Evolutionary conservation across 2,329 filamentous ascomycete genomes (phyloP).

Genomic region (Teratosphaeriaceae sp.): DNA sequence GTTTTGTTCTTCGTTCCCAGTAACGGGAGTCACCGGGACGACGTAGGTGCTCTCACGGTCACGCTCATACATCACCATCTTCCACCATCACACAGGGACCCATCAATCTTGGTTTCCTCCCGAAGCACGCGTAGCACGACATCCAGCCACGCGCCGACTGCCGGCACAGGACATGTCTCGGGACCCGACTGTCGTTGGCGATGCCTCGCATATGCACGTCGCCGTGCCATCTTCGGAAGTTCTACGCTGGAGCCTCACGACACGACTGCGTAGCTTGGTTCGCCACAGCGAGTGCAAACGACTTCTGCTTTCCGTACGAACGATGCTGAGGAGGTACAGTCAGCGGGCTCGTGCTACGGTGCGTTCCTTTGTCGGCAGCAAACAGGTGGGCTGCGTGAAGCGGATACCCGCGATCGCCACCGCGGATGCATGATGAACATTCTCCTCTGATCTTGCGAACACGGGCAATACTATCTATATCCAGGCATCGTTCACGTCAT

Average conservation of each 20-base stretch:
- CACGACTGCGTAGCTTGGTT: neutral
- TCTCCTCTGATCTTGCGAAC: neutral
- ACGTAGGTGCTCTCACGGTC: too few relatives aligned
- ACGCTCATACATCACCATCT: too few relatives aligned
- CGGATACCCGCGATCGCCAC: neutral
- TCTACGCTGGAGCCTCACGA: neutral
- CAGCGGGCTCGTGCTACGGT: neutral
- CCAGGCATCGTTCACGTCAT: neutral
- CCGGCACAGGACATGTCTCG: conserved; percentile 3
- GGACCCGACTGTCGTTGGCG: conserved; percentile 4
- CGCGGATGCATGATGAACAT: neutral
- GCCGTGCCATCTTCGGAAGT: neutral
- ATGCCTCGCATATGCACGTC: conserved; percentile 7
- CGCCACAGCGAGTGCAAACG: too few relatives aligned
- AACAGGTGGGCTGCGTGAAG: neutral
- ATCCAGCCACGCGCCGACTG: too few relatives aligned
- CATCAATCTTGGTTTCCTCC: too few relatives aligned
- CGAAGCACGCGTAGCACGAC: too few relatives aligned
- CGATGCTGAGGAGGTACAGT: neutral
- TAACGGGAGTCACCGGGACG: too few relatives aligned
- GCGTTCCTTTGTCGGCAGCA: neutral
- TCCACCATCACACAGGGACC: too few relatives aligned
- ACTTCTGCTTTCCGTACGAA: too few relatives aligned
- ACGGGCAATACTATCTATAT: neutral
- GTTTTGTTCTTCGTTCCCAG: too few relatives aligned